Evolutionary conservation across 345 rosid genomes (phyloP).

Genomic region (Citropsis articulata): DNA sequence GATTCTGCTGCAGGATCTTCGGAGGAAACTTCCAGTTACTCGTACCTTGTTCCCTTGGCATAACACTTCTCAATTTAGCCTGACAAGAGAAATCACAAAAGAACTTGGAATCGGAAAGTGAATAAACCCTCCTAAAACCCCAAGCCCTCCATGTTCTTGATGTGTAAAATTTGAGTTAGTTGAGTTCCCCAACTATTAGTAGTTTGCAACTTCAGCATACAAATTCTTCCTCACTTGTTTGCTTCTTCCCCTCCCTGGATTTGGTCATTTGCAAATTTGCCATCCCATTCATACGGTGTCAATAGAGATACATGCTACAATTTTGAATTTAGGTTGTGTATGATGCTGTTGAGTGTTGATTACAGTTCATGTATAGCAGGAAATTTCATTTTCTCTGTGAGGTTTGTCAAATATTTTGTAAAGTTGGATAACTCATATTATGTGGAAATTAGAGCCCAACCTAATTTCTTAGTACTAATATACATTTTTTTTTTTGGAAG

Average conservation of each 20-base stretch:
- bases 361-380: neutral
- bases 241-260: neutral
- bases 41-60: slow-evolving; percentile 96
- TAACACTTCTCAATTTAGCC: slow-evolving; percentile 79
- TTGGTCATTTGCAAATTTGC: neutral
- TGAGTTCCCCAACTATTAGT: neutral
- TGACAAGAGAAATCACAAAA: slow-evolving; percentile 86
- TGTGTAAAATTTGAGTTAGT: slow-evolving; percentile 1
- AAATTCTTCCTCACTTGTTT: neutral
- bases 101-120: slow-evolving; percentile 87
- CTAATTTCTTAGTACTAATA: no score
- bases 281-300: neutral
- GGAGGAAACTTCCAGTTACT: slow-evolving; percentile 96
- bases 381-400: neutral
- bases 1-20: slow-evolving; percentile 62
- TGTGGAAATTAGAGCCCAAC: neutral
- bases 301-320: neutral
- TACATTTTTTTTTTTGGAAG: no score
- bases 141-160: neutral
- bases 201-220: neutral
- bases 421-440: neutral
- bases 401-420: neutral
- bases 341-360: neutral
- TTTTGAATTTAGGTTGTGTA: neutral
- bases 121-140: slow-evolving; percentile 3